A percentile compares a stretch with the other conserved stretches of the same genome.
phyloP scores from a whole-genome alignment of 352 stramenopile species.

The Phytophthora lateralis region DNA sequence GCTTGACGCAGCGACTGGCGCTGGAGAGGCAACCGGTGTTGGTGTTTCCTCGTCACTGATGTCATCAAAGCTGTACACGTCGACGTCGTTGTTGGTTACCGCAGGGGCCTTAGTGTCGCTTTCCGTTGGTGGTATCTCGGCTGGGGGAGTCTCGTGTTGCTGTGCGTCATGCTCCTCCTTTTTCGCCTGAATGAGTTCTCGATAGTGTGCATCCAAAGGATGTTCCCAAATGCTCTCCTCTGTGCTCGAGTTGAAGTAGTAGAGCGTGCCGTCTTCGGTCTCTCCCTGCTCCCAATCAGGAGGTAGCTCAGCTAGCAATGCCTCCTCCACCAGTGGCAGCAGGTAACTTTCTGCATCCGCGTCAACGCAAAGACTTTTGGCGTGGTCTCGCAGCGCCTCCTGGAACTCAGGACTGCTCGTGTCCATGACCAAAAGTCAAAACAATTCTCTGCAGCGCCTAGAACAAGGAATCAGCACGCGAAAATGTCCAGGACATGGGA shows the following conservation, averaged over 20 bases:
- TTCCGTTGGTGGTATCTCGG: conserved; percentile 1
- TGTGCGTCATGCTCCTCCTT: conserved; percentile 38
- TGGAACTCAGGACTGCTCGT: conserved; percentile 59
- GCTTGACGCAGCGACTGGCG: conserved; percentile 4
- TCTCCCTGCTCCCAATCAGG: conserved; percentile 65
- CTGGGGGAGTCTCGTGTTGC: conserved; percentile 6
- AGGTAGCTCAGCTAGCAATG: conserved; percentile 55
- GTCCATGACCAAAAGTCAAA: conserved; percentile 34
- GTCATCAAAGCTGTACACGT: conserved; percentile 62
- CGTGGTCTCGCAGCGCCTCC: conserved; percentile 61
- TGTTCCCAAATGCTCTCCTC: conserved; percentile 75
- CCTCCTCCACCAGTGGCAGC: conserved; percentile 58
- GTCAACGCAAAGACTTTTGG: conserved; percentile 64
- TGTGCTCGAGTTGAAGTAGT: conserved; percentile 65
- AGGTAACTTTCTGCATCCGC: conserved; percentile 49
- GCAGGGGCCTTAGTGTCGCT: conserved; percentile 7
- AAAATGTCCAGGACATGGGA: conserved; percentile 12
- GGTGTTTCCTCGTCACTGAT: conserved; percentile 41
- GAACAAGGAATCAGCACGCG: conserved; percentile 2
- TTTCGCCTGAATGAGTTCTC: conserved; percentile 51
- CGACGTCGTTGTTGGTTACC: conserved; percentile 23
- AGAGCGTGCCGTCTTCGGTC: conserved; percentile 70
- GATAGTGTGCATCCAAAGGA: conserved; percentile 62
- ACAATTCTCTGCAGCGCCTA: not conserved
- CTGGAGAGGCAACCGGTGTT: conserved; percentile 1